Conservation (phyloP, 805 yeast genomes). For the Teunomyces pallodes region DNA sequence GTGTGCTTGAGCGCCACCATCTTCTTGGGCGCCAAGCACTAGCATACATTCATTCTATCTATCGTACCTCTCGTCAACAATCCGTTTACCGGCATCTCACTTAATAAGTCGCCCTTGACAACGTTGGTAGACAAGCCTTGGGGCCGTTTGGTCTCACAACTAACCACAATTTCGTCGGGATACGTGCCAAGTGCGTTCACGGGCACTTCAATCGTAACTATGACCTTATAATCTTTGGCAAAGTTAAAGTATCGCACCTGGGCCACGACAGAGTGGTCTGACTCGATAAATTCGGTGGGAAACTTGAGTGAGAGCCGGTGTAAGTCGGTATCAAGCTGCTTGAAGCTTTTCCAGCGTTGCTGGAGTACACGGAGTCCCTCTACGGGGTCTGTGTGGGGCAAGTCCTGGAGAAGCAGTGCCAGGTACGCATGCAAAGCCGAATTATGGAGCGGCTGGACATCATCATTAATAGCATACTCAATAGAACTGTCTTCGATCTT, state of each 20-base stretch:
- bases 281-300: slow-evolving; percentile 19
- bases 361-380: neutral
- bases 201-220: slow-evolving; percentile 4
- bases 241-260: slow-evolving; percentile 16
- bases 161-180: neutral
- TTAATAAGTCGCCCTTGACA: slow-evolving; percentile 1
- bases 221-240: slow-evolving; percentile 12
- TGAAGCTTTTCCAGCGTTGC: slow-evolving; percentile 6
- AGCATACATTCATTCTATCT: slow-evolving; percentile 6
- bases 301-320: slow-evolving; percentile 26
- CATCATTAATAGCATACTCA: neutral
- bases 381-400: neutral
- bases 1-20: slow-evolving; percentile 52
- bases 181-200: neutral
- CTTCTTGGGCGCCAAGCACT: slow-evolving; percentile 40
- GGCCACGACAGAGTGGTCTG: slow-evolving; percentile 9
- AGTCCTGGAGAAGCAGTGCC: neutral
- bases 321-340: slow-evolving; percentile 27
- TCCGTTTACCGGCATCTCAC: neutral
- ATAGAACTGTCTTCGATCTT: neutral
- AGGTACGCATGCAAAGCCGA: neutral
- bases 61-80: neutral
- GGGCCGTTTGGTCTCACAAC: neutral
- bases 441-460: neutral
- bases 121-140: neutral